Evolutionary conservation across 2,329 filamentous ascomycete genomes (phyloP).

Genomic region (Penicillium decumbens): DNA sequence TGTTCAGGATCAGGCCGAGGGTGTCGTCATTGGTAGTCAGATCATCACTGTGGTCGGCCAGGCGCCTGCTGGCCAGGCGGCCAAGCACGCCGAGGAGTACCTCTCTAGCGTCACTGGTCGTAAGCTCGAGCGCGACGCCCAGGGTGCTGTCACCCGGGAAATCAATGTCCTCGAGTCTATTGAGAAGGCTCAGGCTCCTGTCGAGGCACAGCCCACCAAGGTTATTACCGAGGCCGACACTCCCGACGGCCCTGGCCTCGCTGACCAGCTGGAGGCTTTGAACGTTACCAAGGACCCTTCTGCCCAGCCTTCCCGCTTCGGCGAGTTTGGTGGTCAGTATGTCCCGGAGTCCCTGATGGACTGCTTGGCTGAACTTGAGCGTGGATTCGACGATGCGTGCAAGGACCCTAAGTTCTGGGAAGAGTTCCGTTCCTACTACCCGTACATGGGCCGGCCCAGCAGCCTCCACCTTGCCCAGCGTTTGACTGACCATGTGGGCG

Average conservation of each 20-base stretch:
- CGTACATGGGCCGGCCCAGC: constrained; percentile 93
- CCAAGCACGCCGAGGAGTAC: constrained; percentile 77
- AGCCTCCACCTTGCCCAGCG: constrained; percentile 85
- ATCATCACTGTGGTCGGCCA: constrained; percentile 77
- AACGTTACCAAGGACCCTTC: constrained; percentile 57
- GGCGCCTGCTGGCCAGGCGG: constrained; percentile 61
- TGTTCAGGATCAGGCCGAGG: constrained; percentile 78
- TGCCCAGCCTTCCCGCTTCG: constrained; percentile 79
- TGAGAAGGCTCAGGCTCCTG: constrained; percentile 55
- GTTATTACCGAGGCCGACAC: constrained; percentile 58
- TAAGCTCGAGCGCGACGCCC: constrained; percentile 44
- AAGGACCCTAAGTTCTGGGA: constrained; percentile 94
- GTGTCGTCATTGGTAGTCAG: constrained; percentile 94
- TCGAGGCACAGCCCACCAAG: constrained; percentile 51
- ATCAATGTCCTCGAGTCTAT: constrained; percentile 67
- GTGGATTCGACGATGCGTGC: constrained; percentile 80
- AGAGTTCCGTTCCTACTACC: constrained; percentile 91
- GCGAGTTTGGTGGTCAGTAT: constrained; percentile 94
- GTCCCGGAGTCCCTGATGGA: constrained; percentile 98
- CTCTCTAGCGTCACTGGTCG: constrained; percentile 68
- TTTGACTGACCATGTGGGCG: constrained; percentile 80
- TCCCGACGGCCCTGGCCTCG: constrained; percentile 61
- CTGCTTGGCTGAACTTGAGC: constrained; percentile 83
- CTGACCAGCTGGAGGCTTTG: constrained; percentile 78
- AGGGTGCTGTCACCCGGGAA: constrained; percentile 55